Percentiles rank a stretch among this genome's conserved stretches.
Evolutionary conservation across 225 moss, liverwort and hornwort genomes (phyloP).

Genomic region (Neckera pumila): DNA sequence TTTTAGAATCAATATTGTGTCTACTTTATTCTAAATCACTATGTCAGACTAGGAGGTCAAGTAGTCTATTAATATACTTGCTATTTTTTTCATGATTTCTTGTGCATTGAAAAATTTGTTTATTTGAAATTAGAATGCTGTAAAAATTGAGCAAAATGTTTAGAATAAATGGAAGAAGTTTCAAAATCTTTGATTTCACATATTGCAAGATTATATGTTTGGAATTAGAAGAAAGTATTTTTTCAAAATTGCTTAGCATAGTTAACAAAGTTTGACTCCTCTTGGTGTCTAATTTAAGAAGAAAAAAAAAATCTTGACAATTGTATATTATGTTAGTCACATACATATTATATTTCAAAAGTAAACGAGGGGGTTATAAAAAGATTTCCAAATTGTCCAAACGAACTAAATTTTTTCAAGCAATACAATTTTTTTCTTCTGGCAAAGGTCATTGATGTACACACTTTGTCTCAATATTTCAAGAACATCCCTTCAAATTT

Average conservation of each 20-base stretch:
- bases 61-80: rapidly evolving
- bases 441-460: neutral
- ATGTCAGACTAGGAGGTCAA: rapidly evolving
- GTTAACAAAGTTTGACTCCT: neutral
- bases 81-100: neutral
- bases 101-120: rapidly evolving
- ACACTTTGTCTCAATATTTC: neutral
- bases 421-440: neutral
- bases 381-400: neutral
- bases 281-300: neutral
- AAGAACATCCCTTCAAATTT: neutral
- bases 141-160: neutral
- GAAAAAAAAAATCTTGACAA: too few species aligned
- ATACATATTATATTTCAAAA: neutral
- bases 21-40: too few species aligned
- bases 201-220: neutral
- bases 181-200: neutral
- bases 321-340: neutral
- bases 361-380: neutral
- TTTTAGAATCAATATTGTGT: neutral
- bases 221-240: neutral
- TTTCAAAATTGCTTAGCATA: neutral
- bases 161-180: neutral
- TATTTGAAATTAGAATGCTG: neutral
- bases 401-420: rapidly evolving